These are phyloP conservation scores for Sporothrix dimorphospora DNA, from an alignment of 2,329 filamentous ascomycete genomes.

Conservation along the genomic window DNA sequence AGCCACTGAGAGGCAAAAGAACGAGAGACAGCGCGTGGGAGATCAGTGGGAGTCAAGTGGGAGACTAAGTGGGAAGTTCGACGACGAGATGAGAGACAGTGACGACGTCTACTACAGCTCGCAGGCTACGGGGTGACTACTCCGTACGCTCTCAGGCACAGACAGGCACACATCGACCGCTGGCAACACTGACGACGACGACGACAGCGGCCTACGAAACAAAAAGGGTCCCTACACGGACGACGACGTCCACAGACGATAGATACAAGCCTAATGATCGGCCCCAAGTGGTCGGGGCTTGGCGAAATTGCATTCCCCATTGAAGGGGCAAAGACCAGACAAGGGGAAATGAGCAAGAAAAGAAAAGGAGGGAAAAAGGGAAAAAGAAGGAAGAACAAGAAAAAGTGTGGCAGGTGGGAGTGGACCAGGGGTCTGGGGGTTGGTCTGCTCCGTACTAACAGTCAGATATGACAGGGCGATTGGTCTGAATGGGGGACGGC, in stretches of 20 bases:
- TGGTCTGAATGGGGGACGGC: background rate
- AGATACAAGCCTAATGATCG: background rate
- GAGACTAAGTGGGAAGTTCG: background rate
- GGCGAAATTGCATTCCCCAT: constrained; percentile 36
- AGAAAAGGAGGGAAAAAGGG: background rate
- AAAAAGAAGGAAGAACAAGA: background rate
- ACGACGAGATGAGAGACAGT: background rate
- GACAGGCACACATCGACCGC: background rate
- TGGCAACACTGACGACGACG: no score
- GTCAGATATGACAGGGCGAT: background rate
- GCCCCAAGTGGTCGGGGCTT: constrained; percentile 27
- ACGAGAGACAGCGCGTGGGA: background rate
- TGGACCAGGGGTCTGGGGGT: background rate
- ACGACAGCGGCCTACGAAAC: no score
- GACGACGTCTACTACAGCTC: background rate
- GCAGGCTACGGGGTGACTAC: background rate
- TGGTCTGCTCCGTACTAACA: background rate
- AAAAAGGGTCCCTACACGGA: no score
- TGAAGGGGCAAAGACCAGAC: constrained; percentile 32
- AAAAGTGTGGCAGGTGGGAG: constrained; percentile 14
- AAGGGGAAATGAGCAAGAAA: constrained; percentile 30
- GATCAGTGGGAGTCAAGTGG: no score
- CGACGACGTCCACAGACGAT: background rate
- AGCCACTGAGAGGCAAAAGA: background rate
- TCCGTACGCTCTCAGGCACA: background rate